Base-by-base conservation (phyloP, 345 rosid genomes). In the Litchi chinensis region DNA sequence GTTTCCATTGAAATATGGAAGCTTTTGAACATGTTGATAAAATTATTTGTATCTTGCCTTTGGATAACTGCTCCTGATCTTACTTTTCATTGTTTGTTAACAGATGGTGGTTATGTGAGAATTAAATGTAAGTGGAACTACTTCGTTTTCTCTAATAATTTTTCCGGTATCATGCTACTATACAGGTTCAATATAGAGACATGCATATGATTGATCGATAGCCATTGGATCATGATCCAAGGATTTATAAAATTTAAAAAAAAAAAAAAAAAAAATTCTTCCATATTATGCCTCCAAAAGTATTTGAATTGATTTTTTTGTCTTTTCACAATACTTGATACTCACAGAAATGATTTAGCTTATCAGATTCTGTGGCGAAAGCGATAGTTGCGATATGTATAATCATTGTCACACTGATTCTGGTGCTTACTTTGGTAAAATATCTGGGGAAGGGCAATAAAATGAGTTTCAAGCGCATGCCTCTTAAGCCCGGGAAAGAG, bases 71-170 rank as follows among this genome's bases (percentile, higher is more conserved):
- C 12, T 74, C 3, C 52, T 71, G 32, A 76, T 22, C 22, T 21
- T 65, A 41, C 10, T n/a, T 32, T 68, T 54, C 59, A 65, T 40
- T 75, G 50, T 83, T 64, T 65, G n/a, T 73, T 59, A 41, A 82
- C 90, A 89, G 93, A 85, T 57, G 78, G 80, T 5, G 87, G 89
- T 10, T 86, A 88, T 62, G 10, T 80, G 56, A 81, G 63, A 70
- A 22, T 89, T 69, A 90, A 79, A 84, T 70, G 93, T 91, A 81
- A 88, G 93, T 83, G 26, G 6, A 71, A 39, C 41, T 43, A 54
- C 43, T 26, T 28, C 65, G 6, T 21, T 0, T 56, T 65, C 39
- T 78, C 56, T 60, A 11, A 46, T 24, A 15, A 28, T 54, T 68
- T 11, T 46, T 46, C 8, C 10, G 52, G 52, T 46, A 32, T 32